These are phyloP conservation scores for Aspergillus costaricaensis DNA, from an alignment of 2,329 filamentous ascomycete genomes.

Conservation along the genomic window DNA sequence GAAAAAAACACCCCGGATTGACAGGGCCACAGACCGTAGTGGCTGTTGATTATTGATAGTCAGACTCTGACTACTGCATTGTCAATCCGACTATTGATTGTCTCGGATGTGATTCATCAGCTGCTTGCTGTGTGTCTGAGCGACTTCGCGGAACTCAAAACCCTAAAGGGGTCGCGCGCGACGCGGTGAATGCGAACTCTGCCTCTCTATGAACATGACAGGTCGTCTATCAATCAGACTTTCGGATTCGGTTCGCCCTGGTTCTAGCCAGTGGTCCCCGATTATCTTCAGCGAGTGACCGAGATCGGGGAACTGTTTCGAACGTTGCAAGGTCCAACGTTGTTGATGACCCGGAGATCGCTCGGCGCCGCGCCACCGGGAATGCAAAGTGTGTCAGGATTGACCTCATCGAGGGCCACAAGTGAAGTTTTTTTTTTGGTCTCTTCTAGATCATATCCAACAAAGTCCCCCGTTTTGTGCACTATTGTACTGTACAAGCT, in stretches of 20 bases:
- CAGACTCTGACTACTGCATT: constrained; percentile 8
- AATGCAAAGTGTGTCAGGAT: too few species aligned
- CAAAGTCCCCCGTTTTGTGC: too few species aligned
- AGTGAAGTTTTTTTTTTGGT: too few species aligned
- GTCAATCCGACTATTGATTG: constrained; percentile 5
- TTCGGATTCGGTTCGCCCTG: too few species aligned
- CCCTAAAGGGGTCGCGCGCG: not conserved
- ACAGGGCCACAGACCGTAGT: not conserved
- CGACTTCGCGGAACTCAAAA: not conserved
- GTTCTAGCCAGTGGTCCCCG: too few species aligned
- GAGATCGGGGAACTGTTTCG: too few species aligned
- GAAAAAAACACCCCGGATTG: not conserved
- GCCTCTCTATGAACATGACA: not conserved
- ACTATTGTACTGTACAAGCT: not conserved
- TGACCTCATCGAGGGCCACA: too few species aligned
- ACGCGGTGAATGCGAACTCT: not conserved
- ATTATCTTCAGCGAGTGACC: too few species aligned
- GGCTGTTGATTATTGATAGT: constrained; percentile 5
- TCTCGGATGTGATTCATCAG: not conserved
- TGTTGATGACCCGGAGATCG: too few species aligned
- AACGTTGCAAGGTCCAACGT: too few species aligned
- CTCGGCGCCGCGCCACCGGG: too few species aligned
- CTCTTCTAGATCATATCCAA: too few species aligned
- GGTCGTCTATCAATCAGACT: not conserved
- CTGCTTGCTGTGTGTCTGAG: not conserved